phyloP scores from a whole-genome alignment of 805 yeast genomes.

The Sugiyamaella qingdaonensis region DNA sequence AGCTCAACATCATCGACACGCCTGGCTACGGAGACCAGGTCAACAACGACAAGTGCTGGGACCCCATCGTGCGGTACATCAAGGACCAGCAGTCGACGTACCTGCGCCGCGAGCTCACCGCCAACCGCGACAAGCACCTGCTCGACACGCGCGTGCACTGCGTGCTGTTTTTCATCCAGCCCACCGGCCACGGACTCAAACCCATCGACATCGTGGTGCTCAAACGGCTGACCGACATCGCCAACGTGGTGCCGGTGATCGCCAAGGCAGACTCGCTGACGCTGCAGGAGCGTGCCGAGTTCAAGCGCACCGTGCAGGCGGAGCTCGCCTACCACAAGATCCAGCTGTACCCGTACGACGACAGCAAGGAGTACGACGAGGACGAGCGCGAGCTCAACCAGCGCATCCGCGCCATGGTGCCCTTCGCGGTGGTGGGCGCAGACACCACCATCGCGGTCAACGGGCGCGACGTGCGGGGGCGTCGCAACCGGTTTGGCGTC shows the following conservation, averaged over 20 bases:
- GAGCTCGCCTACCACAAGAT: constrained; percentile 69
- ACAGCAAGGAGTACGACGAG: constrained; percentile 58
- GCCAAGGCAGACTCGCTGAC: constrained; percentile 92
- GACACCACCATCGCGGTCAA: constrained; percentile 69
- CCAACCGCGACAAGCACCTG: constrained; percentile 79
- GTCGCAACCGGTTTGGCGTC: constrained; percentile 91
- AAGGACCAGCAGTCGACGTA: constrained; percentile 92
- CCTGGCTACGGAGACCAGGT: constrained; percentile 98
- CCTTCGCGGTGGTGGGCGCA: constrained; percentile 93
- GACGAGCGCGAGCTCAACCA: constrained; percentile 37
- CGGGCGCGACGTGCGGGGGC: constrained; percentile 81
- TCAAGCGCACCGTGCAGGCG: constrained; percentile 67
- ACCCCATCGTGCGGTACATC: constrained; percentile 87
- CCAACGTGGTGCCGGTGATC: constrained; percentile 91
- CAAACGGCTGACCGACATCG: constrained; percentile 79
- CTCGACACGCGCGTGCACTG: constrained; percentile 92
- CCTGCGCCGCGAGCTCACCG: constrained; percentile 89
- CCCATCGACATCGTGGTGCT: constrained; percentile 79
- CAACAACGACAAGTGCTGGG: constrained; percentile 95
- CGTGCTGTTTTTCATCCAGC: constrained; percentile 84
- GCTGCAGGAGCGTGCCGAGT: constrained; percentile 71
- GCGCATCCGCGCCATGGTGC: constrained; percentile 43
- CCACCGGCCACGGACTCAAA: constrained; percentile 80
- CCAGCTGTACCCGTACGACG: constrained; percentile 69
- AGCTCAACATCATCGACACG: constrained; percentile 87